Percentiles rank a stretch among this genome's conserved stretches.
phyloP scores from a whole-genome alignment of 306 rosid genomes.

The Citrullus mucosospermus region DNA sequence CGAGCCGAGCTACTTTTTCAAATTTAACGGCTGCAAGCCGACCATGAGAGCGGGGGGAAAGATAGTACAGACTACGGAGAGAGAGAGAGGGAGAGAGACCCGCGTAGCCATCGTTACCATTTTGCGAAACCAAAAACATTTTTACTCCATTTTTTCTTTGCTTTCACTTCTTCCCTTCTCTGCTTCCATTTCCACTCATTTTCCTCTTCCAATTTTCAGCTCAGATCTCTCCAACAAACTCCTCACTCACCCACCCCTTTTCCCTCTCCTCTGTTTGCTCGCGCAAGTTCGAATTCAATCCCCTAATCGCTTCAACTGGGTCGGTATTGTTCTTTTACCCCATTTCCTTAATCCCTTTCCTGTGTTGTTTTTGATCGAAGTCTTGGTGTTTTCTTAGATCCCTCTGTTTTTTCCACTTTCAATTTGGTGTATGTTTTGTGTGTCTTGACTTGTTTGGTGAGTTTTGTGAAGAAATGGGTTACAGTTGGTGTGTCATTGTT shows the following conservation, averaged over 20 bases:
- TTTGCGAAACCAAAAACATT: neutral
- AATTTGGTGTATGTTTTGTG: neutral
- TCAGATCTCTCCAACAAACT: neutral
- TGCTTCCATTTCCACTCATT: neutral
- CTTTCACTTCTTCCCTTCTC: conserved; percentile 4
- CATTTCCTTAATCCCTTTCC: neutral
- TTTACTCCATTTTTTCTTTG: conserved; percentile 1
- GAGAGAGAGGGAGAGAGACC: neutral
- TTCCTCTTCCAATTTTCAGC: neutral
- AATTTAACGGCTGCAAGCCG: neutral
- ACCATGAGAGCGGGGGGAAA: neutral
- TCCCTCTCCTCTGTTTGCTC: neutral
- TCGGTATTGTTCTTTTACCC: neutral
- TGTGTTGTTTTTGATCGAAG: neutral
- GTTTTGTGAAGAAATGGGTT: neutral
- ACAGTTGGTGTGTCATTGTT: neutral
- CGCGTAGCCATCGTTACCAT: neutral
- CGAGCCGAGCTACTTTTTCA: neutral
- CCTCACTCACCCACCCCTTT: too few relatives aligned
- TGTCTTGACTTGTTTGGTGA: neutral
- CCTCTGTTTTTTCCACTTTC: neutral
- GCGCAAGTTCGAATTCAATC: neutral
- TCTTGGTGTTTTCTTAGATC: neutral
- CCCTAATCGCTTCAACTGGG: neutral
- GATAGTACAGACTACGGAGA: neutral